Evolutionary conservation across 2,329 filamentous ascomycete species (phyloP).

Genomic region (Dothidotthia symphoricarpi): DNA sequence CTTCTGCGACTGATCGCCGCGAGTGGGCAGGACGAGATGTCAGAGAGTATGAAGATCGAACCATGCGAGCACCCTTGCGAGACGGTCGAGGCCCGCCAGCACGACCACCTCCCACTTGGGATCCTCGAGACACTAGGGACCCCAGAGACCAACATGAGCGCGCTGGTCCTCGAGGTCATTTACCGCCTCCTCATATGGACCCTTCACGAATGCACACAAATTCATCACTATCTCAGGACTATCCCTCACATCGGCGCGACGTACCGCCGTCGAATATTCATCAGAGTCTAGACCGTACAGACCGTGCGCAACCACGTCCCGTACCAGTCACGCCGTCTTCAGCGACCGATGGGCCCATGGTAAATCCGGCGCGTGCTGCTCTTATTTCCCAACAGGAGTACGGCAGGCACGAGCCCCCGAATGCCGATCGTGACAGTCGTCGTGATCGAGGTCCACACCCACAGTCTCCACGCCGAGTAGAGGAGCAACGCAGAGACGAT

Average conservation of each 20-base stretch:
- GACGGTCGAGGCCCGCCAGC: slow-evolving; percentile 29
- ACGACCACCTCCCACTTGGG: slow-evolving; percentile 26
- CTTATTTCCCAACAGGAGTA: slow-evolving; percentile 40
- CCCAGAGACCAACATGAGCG: slow-evolving; percentile 31
- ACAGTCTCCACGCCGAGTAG: slow-evolving; percentile 30
- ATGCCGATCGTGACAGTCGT: slow-evolving; percentile 30
- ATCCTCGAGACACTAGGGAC: slow-evolving; percentile 30
- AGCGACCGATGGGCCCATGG: slow-evolving; percentile 22
- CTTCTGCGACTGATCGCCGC: slow-evolving; percentile 28
- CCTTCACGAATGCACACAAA: slow-evolving; percentile 24
- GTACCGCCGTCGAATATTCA: slow-evolving; percentile 15
- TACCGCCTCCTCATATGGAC: slow-evolving; percentile 17
- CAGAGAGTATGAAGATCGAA: slow-evolving; percentile 39
- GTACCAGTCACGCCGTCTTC: slow-evolving; percentile 11
- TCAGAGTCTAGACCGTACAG: slow-evolving; percentile 24
- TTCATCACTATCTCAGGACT: slow-evolving; percentile 23
- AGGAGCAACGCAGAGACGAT: slow-evolving; percentile 22
- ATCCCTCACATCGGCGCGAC: slow-evolving; percentile 29
- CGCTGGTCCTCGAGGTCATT: slow-evolving; percentile 30
- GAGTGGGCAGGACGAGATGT: slow-evolving; percentile 32
- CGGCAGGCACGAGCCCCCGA: slow-evolving; percentile 27
- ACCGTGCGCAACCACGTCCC: slow-evolving; percentile 19
- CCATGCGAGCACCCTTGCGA: slow-evolving; percentile 34
- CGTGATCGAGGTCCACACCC: slow-evolving; percentile 31
- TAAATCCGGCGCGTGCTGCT: slow-evolving; percentile 48